Conservation (phyloP, 805 yeast species). For the Spathaspora sp. region DNA sequence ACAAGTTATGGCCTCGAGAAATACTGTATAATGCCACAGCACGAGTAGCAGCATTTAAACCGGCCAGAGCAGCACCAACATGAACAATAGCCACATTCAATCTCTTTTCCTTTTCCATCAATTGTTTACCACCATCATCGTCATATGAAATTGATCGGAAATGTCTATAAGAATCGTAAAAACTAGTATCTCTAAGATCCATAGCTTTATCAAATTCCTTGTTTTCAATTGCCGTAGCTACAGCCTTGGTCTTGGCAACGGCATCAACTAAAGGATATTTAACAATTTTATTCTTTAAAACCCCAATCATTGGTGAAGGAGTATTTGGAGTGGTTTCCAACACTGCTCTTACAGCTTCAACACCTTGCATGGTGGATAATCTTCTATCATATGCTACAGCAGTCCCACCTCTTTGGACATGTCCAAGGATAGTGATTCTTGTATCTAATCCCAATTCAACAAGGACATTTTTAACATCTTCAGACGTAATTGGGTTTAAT, state of each 20-base stretch:
- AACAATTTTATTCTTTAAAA: conserved; percentile 66
- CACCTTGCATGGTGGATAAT: conserved; percentile 77
- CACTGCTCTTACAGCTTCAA: conserved; percentile 75
- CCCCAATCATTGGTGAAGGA: conserved; percentile 79
- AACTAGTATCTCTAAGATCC: conserved; percentile 66
- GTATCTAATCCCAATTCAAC: conserved; percentile 72
- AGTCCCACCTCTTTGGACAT: conserved; percentile 81
- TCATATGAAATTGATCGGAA: conserved; percentile 50
- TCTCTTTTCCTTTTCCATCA: conserved; percentile 48
- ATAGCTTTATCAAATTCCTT: conserved; percentile 71
- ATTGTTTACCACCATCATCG: conserved; percentile 32
- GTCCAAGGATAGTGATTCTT: conserved; percentile 73
- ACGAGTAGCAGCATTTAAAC: conserved; percentile 72
- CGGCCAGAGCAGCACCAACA: conserved; percentile 81
- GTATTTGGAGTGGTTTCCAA: conserved; percentile 63
- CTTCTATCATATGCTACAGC: conserved; percentile 74
- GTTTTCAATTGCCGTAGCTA: conserved; percentile 62
- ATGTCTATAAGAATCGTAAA: conserved; percentile 59
- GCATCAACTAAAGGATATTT: conserved; percentile 70
- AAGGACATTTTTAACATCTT: conserved; percentile 62
- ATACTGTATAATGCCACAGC: conserved; percentile 73
- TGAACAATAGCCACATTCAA: conserved; percentile 67
- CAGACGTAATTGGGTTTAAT: conserved; percentile 61
- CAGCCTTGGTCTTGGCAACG: conserved; percentile 65
- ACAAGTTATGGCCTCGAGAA: conserved; percentile 70